These are phyloP conservation scores for Podila horticola DNA, from an alignment of 192 early-diverging fungal species.

Conservation along the genomic window DNA sequence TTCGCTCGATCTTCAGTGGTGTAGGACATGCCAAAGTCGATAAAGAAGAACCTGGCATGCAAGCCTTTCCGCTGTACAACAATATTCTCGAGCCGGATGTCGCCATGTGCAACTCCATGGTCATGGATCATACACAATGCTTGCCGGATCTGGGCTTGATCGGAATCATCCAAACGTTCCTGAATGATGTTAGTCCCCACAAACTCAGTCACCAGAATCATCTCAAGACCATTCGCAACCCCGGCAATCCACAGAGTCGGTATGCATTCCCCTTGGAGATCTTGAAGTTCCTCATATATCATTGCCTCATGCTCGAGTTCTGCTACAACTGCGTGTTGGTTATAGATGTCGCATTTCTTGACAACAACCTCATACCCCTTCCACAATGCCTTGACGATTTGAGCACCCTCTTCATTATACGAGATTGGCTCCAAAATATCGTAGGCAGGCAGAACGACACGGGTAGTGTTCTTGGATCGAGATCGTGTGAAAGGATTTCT, in stretches of 20 bases:
- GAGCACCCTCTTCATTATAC: neutral
- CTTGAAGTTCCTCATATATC: slow-evolving; percentile 19
- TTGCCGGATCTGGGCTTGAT: slow-evolving; percentile 4
- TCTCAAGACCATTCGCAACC: slow-evolving; percentile 1
- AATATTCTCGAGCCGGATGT: slow-evolving; percentile 36
- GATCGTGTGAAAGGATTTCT: slow-evolving; percentile 1
- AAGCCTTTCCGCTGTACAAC: slow-evolving; percentile 14
- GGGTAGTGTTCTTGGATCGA: slow-evolving; percentile 7
- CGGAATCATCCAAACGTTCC: slow-evolving; percentile 6
- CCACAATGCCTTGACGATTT: neutral
- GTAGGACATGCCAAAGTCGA: slow-evolving; percentile 15
- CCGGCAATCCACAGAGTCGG: slow-evolving; percentile 1
- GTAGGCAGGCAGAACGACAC: neutral
- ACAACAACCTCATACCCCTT: neutral
- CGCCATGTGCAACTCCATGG: slow-evolving; percentile 29
- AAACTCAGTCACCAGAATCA: slow-evolving; percentile 15
- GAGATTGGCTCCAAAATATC: neutral
- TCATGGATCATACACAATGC: slow-evolving; percentile 25
- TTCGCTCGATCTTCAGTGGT: neutral
- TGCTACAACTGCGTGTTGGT: slow-evolving; percentile 3
- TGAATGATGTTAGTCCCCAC: slow-evolving; percentile 8
- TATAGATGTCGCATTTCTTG: slow-evolving; percentile 21
- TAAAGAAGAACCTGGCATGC: slow-evolving; percentile 4
- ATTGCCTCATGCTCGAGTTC: slow-evolving; percentile 21
- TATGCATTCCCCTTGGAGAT: neutral